phyloP scores from a whole-genome alignment of 164 flowering plant genomes.

The Vitis rupestris region DNA sequence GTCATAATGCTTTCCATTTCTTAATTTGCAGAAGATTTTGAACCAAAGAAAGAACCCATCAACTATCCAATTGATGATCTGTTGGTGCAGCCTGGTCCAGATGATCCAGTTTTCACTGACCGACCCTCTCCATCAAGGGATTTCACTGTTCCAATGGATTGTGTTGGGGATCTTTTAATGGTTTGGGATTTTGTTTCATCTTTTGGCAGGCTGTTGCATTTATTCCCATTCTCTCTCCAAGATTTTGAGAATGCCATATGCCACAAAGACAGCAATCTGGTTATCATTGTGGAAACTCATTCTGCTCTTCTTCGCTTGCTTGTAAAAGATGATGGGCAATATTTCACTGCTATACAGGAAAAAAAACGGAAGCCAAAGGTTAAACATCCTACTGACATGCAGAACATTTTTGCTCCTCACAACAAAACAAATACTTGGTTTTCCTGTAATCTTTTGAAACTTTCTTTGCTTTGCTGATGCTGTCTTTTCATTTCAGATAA shows the following conservation, averaged over 20 bases:
- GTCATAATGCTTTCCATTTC: constrained; percentile 7
- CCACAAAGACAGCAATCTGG: constrained; percentile 64
- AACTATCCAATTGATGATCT: constrained; percentile 93
- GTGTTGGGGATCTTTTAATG: constrained; percentile 88
- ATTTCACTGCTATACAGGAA: constrained; percentile 35
- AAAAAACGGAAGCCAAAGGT: constrained; percentile 71
- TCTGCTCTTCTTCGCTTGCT: constrained; percentile 71
- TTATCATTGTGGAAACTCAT: constrained; percentile 72
- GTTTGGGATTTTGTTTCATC: constrained; percentile 93
- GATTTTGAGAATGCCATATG: constrained; percentile 89
- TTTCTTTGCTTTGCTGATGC: background rate
- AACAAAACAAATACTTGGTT: background rate
- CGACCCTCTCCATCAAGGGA: constrained; percentile 78
- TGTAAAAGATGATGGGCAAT: constrained; percentile 55
- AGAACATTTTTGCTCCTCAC: background rate
- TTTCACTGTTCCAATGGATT: constrained; percentile 72
- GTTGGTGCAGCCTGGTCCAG: constrained; percentile 57
- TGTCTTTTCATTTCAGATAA: constrained; percentile 53
- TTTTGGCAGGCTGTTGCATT: constrained; percentile 60
- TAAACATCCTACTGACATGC: background rate
- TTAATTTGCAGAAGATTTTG: constrained; percentile 44
- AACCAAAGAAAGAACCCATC: constrained; percentile 35
- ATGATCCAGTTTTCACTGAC: constrained; percentile 68
- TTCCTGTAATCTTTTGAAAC: background rate
- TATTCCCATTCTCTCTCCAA: constrained; percentile 83